Percentiles rank a stretch among this genome's conserved stretches.
These are phyloP conservation scores for Craterostigma plantagineum DNA, from an alignment of 257 asterid genomes.

Conservation along the genomic window DNA sequence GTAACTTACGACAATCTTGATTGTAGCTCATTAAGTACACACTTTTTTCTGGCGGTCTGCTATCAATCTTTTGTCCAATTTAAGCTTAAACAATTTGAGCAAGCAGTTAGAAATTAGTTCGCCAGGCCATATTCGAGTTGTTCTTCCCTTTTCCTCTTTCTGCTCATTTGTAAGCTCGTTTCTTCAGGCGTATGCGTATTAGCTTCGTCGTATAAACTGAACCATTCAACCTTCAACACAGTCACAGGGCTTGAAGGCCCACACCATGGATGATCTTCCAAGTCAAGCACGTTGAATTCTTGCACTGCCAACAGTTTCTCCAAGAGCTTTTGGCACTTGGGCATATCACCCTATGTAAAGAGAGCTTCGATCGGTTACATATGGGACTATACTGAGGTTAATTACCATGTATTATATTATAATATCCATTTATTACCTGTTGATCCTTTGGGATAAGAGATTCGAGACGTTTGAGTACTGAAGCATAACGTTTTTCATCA, in stretches of 20 bases:
- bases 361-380: neutral
- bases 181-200: slow-evolving; percentile 3
- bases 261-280: neutral
- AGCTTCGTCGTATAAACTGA: slow-evolving; percentile 7
- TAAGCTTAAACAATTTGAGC: too few species aligned
- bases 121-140: too few species aligned
- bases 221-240: slow-evolving; percentile 22
- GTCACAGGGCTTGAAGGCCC: slow-evolving; percentile 57
- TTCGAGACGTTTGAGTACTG: slow-evolving; percentile 12
- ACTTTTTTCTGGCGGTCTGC: too few species aligned
- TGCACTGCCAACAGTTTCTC: slow-evolving; percentile 8
- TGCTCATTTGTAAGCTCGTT: slow-evolving; percentile 6
- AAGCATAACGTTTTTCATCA: slow-evolving; percentile 11
- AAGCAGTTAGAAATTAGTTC: too few species aligned
- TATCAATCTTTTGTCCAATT: too few species aligned
- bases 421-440: slow-evolving; percentile 16
- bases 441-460: slow-evolving; percentile 25
- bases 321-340: slow-evolving; percentile 25
- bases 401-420: too few species aligned
- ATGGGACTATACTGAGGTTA: too few species aligned
- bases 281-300: too few species aligned
- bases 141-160: slow-evolving; percentile 35
- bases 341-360: slow-evolving; percentile 32
- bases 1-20: too few species aligned
- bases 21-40: too few species aligned